Base-by-base conservation (phyloP, 768 basidiomycete genomes). In the Mycena vulgaris region DNA sequence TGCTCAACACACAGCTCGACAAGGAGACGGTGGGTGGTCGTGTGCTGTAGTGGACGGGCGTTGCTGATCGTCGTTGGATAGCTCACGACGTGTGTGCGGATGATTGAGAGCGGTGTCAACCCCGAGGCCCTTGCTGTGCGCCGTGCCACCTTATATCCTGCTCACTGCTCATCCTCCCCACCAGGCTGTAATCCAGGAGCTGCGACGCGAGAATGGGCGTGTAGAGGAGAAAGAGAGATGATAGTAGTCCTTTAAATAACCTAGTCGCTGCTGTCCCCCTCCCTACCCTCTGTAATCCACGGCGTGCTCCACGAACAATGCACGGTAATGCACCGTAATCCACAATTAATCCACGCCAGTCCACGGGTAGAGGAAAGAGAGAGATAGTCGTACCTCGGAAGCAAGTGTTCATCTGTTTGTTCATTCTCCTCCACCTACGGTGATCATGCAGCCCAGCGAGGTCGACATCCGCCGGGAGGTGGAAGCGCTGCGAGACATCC, bases 31-130 rank as follows among this genome's bases (percentile, higher is more conserved):
- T 69, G 55, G 19, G 63, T 49, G 33, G 21, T 21, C 3, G 17
- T 17, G 37, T 19, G 23, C 28, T 39, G 17, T 25, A 1, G 13
- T 4, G 3, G 21, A 28, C 9, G 7, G 33, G 7, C 17, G 17
- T 8, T 31, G 45, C 21, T 67, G 30, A 56, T 31, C 5, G 28
- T 7, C 11, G 16, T 31, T n/a, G n/a, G n/a, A 48, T 30, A 73
- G 72, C 88, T 97, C n/a, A 95, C 93, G 39, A 96, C 93, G 28
- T 97, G 96, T 78, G 90, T 97, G 27, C 88, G 91, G 45, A 92
- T 97, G 92, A 95, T 97, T 74, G 96, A 97, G 82, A 92, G 89
- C 69, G 96, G 96, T 21, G 94, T 93, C 53, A 97, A 97, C 79
- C 95, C 96, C 14, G 95, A 97, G 76, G 95, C 95, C 0, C 85